Evolutionary conservation across 176 grass and related monocot species (phyloP).

Genomic region (Triticum urartu): DNA sequence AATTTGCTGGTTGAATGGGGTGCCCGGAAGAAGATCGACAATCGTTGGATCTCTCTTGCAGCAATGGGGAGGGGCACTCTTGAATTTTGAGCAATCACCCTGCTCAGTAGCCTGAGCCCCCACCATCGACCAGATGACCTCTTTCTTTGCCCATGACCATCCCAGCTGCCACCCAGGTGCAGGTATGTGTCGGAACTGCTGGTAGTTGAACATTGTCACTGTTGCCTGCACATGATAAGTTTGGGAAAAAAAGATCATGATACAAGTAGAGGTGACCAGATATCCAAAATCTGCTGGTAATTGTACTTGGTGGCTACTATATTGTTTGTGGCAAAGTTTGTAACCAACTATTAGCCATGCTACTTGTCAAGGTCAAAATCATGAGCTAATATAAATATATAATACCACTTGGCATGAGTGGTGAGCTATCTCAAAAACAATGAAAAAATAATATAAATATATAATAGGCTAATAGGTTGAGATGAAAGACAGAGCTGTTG

Average conservation of each 20-base stretch:
- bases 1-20: slow-evolving; percentile 75
- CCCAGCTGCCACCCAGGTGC: slow-evolving; percentile 79
- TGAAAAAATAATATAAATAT: too few relatives aligned
- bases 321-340: neutral
- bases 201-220: slow-evolving; percentile 82
- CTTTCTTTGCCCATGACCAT: slow-evolving; percentile 88
- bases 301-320: neutral
- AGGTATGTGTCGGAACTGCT: slow-evolving; percentile 77
- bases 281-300: neutral
- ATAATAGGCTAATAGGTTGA: slow-evolving; percentile 6
- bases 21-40: slow-evolving; percentile 75
- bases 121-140: slow-evolving; percentile 93
- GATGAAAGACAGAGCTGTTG: slow-evolving; percentile 15
- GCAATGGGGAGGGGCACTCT: slow-evolving; percentile 49
- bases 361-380: slow-evolving; percentile 3
- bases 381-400: neutral
- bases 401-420: too few relatives aligned
- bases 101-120: slow-evolving; percentile 78
- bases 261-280: neutral
- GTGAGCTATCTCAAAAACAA: too few relatives aligned
- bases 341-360: neutral
- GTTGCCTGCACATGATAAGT: slow-evolving; percentile 52
- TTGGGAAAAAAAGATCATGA: slow-evolving; percentile 8
- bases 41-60: slow-evolving; percentile 67
- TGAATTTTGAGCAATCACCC: slow-evolving; percentile 87